Base-by-base conservation (phyloP, 192 early-diverging fungal genomes). In the Linderina pennispora region DNA sequence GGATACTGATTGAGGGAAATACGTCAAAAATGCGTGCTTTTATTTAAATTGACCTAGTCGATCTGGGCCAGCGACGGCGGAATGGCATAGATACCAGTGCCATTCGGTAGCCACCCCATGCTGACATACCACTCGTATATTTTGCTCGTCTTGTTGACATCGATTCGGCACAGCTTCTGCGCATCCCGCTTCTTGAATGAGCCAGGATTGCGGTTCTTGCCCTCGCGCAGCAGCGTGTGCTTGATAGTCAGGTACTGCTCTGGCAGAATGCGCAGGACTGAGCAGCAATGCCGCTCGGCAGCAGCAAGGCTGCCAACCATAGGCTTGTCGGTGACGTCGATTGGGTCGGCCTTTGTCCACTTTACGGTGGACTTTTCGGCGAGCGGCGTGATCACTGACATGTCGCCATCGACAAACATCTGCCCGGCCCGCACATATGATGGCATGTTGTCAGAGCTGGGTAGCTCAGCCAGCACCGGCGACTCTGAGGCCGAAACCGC, bases 101-200 rank as follows among this genome's bases (percentile, higher is more conserved):
- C 53, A 6, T 36, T 51, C 11, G 65, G 61, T 19, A 97, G 76
- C 93, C 93, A 97, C 43, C 89, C 90, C 35, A 92, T 65, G 36
- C 75, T 65, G 16, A 82, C 84, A 74, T 88, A 97, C 77, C 88
- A 88, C 55, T 90, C 89, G 74, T 86, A 93, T 14, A 96, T 75
- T 50, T 86, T 80, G 56, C 81, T 85, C 24, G 84, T 83, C 63
- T 97, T 97, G 77, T 97, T 97, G 51, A 97, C 94, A 55, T 97
- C 94, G 17, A 97, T 86, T 25, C 87, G 78, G 45, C 84, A 90
- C 50, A 91, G 74, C 39, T 83, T 82, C 75, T 97, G 90, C 5
- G 94, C 94, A 61, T 92, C 91, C 37, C 86, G 80, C 62, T 97
- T 97, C 45, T 85, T 83, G 58, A 94, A 94, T 10, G 53, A 19